Percentiles rank a stretch among this genome's conserved stretches.
These are phyloP conservation scores for Blastobotrys parvus DNA, from an alignment of 805 yeast genomes.

Conservation along the genomic window DNA sequence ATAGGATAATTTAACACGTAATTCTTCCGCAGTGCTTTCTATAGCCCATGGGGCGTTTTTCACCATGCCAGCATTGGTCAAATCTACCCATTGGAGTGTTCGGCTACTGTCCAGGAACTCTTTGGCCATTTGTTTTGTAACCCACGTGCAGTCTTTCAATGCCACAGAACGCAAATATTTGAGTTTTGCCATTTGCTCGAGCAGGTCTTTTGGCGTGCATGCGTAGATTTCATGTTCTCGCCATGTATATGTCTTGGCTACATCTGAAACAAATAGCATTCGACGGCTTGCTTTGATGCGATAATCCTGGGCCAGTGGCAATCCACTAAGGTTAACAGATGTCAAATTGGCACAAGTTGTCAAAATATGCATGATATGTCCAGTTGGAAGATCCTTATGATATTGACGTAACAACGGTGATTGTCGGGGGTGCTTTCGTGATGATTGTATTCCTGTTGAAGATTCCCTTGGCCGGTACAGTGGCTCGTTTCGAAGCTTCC, in stretches of 20 bases:
- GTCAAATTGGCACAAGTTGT: constrained; percentile 57
- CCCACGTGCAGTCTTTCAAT: constrained; percentile 41
- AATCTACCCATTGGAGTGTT: constrained; percentile 28
- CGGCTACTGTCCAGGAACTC: constrained; percentile 13
- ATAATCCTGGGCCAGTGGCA: constrained; percentile 63
- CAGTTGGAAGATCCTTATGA: constrained; percentile 71
- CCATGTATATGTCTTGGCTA: constrained; percentile 26
- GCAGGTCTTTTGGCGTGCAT: constrained; percentile 18
- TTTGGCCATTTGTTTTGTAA: constrained; percentile 31
- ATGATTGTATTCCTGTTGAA: constrained; percentile 2
- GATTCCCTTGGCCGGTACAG: constrained; percentile 36
- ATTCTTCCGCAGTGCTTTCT: too few species aligned
- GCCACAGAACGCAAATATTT: constrained; percentile 33
- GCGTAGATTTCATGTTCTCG: constrained; percentile 21
- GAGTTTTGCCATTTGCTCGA: constrained; percentile 23
- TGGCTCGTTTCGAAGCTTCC: constrained; percentile 74
- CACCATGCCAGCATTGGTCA: constrained; percentile 43
- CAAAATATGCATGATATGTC: constrained; percentile 60
- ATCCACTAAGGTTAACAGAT: constrained; percentile 47
- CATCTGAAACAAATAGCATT: constrained; percentile 29
- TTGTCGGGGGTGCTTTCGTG: constrained; percentile 14
- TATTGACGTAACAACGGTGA: constrained; percentile 50
- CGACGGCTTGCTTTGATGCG: constrained; percentile 19
- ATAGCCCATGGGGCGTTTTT: constrained; percentile 44
- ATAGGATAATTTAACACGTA: too few species aligned